Percentiles rank a stretch among this genome's conserved stretches.
phyloP scores from a whole-genome alignment of 148 eudicot species.

The Rhododendron simsii region DNA sequence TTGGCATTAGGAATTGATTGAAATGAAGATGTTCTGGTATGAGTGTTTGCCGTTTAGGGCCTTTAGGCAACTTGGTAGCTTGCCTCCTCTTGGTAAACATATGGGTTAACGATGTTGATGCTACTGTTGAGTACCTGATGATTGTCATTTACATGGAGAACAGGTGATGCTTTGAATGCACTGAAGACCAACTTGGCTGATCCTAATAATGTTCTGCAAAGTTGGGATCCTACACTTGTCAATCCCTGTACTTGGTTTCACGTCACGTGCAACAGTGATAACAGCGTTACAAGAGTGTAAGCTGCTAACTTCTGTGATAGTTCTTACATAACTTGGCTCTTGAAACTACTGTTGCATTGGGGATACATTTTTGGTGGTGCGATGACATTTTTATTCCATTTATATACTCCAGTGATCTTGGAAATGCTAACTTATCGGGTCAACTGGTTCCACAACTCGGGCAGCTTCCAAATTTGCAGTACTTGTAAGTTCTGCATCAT shows the following conservation, averaged over 20 bases:
- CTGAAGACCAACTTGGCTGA: constrained; percentile 54
- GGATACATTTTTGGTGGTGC: neutral
- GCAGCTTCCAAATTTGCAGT: constrained; percentile 64
- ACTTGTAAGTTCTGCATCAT: constrained; percentile 52
- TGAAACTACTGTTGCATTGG: neutral
- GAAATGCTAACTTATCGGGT: constrained; percentile 77
- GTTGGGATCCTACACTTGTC: constrained; percentile 83
- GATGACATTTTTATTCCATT: constrained; percentile 3
- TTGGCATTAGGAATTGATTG: neutral
- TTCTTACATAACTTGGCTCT: neutral
- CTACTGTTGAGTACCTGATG: constrained; percentile 15
- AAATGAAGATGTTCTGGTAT: neutral
- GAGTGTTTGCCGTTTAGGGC: neutral
- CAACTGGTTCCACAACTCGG: constrained; percentile 75
- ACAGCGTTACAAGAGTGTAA: constrained; percentile 83
- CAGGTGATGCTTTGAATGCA: constrained; percentile 79
- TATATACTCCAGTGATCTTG: constrained; percentile 63
- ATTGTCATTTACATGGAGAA: constrained; percentile 14
- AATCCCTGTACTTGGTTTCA: constrained; percentile 95
- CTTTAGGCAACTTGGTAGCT: neutral
- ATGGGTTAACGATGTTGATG: constrained; percentile 5
- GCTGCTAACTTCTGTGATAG: constrained; percentile 12
- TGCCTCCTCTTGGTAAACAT: neutral
- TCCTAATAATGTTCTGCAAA: constrained; percentile 71
- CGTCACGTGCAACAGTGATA: constrained; percentile 72